A percentile compares a stretch with the other conserved stretches of the same genome.
Conservation (phyloP, 2,329 filamentous ascomycete species). For the Xylariaceae sp. region DNA sequence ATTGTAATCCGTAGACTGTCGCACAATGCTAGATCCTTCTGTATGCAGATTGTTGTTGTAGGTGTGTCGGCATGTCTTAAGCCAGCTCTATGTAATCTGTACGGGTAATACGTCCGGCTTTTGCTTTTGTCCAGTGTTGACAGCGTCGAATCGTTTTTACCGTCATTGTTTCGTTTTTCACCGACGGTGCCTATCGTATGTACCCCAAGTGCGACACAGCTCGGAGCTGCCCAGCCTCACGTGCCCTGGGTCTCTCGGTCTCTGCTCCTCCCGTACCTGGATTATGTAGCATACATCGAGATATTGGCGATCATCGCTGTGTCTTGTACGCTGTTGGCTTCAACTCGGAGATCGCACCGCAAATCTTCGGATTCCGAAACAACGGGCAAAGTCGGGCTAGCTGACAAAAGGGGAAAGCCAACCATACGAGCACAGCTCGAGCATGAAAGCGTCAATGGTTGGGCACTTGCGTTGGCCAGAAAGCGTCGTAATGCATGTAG, state of each 20-base stretch:
- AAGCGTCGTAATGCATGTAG: background rate
- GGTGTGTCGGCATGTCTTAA: background rate
- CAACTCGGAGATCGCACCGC: background rate
- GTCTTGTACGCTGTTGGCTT: background rate
- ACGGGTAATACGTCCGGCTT: conserved; percentile 1
- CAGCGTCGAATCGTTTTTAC: background rate
- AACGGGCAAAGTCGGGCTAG: conserved; percentile 17
- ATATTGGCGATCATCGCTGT: background rate
- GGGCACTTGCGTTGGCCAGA: background rate
- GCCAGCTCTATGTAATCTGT: background rate
- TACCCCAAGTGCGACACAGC: background rate
- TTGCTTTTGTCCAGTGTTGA: background rate
- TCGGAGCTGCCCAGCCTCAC: background rate
- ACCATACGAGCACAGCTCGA: background rate
- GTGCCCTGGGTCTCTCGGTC: background rate
- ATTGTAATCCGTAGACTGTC: background rate
- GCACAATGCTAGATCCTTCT: background rate
- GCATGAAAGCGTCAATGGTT: background rate
- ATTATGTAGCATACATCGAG: conserved; percentile 1
- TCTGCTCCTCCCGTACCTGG: background rate
- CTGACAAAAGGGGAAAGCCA: background rate
- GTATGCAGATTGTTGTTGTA: background rate
- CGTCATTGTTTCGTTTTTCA: background rate
- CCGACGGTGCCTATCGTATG: conserved; percentile 7
- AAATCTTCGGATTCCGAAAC: conserved; percentile 2